Percentiles rank a stretch among this genome's conserved stretches.
Conservation (phyloP, 202 grass and related monocot genomes). For the Eragrostis tef region DNA sequence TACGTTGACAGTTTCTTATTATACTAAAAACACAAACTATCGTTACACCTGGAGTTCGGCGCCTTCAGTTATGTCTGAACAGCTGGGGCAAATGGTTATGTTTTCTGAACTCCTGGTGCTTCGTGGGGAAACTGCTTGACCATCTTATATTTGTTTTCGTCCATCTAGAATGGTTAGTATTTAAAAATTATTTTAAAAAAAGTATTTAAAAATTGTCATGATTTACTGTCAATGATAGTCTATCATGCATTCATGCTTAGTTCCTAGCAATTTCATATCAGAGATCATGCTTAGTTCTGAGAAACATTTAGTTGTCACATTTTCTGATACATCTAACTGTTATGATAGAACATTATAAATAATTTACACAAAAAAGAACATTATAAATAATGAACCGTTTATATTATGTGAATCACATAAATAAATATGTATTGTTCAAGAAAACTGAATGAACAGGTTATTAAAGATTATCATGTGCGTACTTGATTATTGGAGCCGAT, state of each 20-base stretch:
- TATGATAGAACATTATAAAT: neutral
- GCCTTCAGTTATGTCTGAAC: neutral
- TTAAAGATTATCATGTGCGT: conserved; percentile 13
- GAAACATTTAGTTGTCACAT: neutral
- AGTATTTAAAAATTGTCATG: neutral
- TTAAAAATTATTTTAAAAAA: no score
- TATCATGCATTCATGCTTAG: neutral
- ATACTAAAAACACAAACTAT: neutral
- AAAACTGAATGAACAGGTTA: neutral
- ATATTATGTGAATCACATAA: neutral
- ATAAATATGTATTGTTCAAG: conserved; percentile 6
- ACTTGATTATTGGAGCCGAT: conserved; percentile 17
- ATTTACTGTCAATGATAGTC: neutral
- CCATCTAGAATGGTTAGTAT: neutral
- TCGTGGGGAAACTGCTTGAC: neutral
- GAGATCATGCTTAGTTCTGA: neutral
- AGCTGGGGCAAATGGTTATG: neutral
- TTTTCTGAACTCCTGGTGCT: neutral
- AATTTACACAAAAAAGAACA: no score
- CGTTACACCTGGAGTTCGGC: neutral
- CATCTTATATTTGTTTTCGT: neutral
- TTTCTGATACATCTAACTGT: conserved; percentile 18
- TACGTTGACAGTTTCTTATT: no score
- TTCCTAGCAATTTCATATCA: conserved; percentile 11
- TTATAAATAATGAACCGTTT: neutral